phyloP scores from a whole-genome alignment of 805 yeast species.

The Teunomyces stri region DNA sequence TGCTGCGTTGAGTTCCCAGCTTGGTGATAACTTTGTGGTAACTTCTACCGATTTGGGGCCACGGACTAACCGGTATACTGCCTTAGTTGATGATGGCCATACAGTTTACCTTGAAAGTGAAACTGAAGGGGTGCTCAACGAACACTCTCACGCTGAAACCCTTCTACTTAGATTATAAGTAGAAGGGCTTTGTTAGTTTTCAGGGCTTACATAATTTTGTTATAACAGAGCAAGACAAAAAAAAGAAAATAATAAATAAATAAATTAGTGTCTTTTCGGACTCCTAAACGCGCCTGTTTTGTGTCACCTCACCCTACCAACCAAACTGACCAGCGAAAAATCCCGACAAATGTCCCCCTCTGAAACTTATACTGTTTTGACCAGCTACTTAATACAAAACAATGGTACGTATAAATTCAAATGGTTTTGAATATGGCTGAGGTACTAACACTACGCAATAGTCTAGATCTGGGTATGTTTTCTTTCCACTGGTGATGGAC shows the following conservation, averaged over 20 bases:
- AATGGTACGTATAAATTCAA: constrained; percentile 5
- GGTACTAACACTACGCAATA: constrained; percentile 11
- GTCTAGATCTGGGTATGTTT: constrained; percentile 18
- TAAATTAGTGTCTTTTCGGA: not conserved
- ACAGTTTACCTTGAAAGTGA: constrained; percentile 18
- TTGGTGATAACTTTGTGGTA: constrained; percentile 12
- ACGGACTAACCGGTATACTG: constrained; percentile 12
- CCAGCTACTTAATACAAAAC: not conserved
- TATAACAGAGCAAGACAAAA: not conserved
- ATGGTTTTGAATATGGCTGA: not conserved
- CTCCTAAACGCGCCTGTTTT: constrained; percentile 2
- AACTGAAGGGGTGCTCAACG: constrained; percentile 21
- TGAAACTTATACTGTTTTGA: not conserved
- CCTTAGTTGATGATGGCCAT: constrained; percentile 18
- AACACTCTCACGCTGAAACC: constrained; percentile 21
- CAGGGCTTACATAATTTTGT: not conserved
- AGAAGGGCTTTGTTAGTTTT: no score
- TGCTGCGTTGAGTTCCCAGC: constrained; percentile 8
- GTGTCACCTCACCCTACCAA: constrained; percentile 3
- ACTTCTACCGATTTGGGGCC: constrained; percentile 7
- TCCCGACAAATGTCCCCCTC: constrained; percentile 3
- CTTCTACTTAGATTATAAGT: constrained; percentile 22
- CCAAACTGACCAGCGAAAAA: constrained; percentile 5
- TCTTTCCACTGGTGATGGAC: not conserved
- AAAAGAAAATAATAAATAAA: not conserved